A percentile compares a stretch with the other conserved stretches of the same genome.
Evolutionary conservation across 192 early-diverging fungal species (phyloP).

Genomic region (Gaertneriomyces sp.): DNA sequence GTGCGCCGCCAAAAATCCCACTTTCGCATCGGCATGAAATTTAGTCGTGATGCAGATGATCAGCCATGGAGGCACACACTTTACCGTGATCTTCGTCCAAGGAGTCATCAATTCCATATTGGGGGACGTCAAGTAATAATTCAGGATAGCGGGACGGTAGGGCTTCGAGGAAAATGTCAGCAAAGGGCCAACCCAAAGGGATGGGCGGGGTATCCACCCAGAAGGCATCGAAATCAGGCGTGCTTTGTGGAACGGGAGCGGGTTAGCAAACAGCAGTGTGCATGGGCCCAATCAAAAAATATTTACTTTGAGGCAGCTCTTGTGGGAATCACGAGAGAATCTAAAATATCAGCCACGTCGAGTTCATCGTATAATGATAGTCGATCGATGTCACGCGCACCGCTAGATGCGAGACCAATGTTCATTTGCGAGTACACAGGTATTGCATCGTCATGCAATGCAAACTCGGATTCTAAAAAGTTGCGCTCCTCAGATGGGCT

Average conservation of each 20-base stretch:
- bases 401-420: constrained; percentile 2
- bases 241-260: neutral
- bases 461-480: constrained; percentile 3
- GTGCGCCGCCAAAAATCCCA: constrained; percentile 24
- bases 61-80: neutral
- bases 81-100: constrained; percentile 10
- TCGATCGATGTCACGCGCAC: constrained; percentile 16
- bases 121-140: constrained; percentile 26
- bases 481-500: constrained; percentile 24
- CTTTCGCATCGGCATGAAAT: constrained; percentile 5
- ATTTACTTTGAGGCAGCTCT: neutral
- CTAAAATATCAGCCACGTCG: constrained; percentile 36
- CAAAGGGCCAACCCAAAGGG: constrained; percentile 17
- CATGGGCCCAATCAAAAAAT: neutral
- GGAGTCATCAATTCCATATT: constrained; percentile 29
- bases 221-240: neutral
- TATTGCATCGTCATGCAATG: constrained; percentile 10
- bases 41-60: constrained; percentile 2
- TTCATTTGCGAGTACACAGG: neutral
- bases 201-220: constrained; percentile 2
- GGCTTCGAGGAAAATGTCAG: constrained; percentile 22
- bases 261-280: neutral
- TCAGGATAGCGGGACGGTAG: constrained; percentile 5
- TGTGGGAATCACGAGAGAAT: constrained; percentile 3
- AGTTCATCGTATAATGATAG: constrained; percentile 37